These are phyloP conservation scores for Pythium dissimile DNA, from an alignment of 352 stramenopile genomes.

Conservation along the genomic window DNA sequence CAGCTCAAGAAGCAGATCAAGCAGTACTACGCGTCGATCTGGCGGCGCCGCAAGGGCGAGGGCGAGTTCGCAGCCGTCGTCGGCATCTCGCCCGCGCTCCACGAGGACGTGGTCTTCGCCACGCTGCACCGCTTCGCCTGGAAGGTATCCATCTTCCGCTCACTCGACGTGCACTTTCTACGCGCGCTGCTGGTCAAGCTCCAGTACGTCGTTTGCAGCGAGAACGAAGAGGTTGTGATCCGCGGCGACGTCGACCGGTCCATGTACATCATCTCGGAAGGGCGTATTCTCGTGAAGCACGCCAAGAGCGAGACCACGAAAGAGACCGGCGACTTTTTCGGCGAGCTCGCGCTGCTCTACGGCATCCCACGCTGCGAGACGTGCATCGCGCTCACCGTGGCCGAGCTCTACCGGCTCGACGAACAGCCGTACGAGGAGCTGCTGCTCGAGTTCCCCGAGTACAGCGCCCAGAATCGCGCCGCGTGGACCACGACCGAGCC, in stretches of 20 bases:
- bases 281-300: slow-evolving; percentile 57
- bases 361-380: slow-evolving; percentile 62
- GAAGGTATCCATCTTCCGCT: slow-evolving; percentile 45
- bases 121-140: slow-evolving; percentile 49
- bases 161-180: slow-evolving; percentile 56
- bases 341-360: slow-evolving; percentile 52
- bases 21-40: slow-evolving; percentile 65
- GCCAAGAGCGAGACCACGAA: slow-evolving; percentile 42
- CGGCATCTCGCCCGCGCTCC: slow-evolving; percentile 42
- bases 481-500: slow-evolving; percentile 43
- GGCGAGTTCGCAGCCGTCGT: slow-evolving; percentile 49
- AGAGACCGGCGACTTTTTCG: slow-evolving; percentile 59
- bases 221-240: slow-evolving; percentile 68
- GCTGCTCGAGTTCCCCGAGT: slow-evolving; percentile 65
- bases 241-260: slow-evolving; percentile 66
- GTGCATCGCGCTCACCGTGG: slow-evolving; percentile 48
- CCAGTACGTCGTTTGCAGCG: slow-evolving; percentile 60
- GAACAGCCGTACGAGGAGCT: slow-evolving; percentile 54
- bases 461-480: slow-evolving; percentile 45
- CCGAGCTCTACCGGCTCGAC: slow-evolving; percentile 70
- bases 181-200: slow-evolving; percentile 50
- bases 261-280: slow-evolving; percentile 77
- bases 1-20: slow-evolving; percentile 66
- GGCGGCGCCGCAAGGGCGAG: slow-evolving; percentile 45
- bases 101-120: slow-evolving; percentile 58